phyloP scores from a whole-genome alignment of 2,329 filamentous ascomycete species.

The Penicillium sp. region DNA sequence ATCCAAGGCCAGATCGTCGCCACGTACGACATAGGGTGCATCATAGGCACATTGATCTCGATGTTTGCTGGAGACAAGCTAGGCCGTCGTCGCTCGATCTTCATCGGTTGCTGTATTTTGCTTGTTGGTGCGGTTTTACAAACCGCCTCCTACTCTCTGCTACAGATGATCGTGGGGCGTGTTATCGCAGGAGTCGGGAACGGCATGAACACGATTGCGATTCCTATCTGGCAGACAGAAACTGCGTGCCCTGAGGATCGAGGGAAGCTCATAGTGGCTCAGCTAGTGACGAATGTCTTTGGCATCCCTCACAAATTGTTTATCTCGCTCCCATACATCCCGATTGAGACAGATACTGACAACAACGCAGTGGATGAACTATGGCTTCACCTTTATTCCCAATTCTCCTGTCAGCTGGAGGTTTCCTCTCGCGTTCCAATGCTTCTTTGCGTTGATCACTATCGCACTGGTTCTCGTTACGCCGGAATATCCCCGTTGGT shows the following conservation, averaged over 20 bases:
- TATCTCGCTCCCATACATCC: too few species aligned
- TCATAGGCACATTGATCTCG: slow-evolving; percentile 18
- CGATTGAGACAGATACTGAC: background rate
- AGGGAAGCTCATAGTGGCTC: slow-evolving; percentile 5
- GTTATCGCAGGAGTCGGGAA: slow-evolving; percentile 49
- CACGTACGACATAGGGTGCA: slow-evolving; percentile 23
- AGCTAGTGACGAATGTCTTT: slow-evolving; percentile 6
- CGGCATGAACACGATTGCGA: slow-evolving; percentile 50
- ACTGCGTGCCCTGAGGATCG: slow-evolving; percentile 4
- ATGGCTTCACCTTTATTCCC: slow-evolving; percentile 38
- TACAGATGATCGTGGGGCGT: slow-evolving; percentile 49
- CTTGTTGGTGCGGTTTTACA: slow-evolving; percentile 20
- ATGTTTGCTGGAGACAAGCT: slow-evolving; percentile 19
- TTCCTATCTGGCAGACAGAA: slow-evolving; percentile 46
- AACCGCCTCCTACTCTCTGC: slow-evolving; percentile 20
- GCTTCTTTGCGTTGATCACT: slow-evolving; percentile 18
- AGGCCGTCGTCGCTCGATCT: slow-evolving; percentile 14
- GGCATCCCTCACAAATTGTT: slow-evolving; percentile 19
- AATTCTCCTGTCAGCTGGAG: slow-evolving; percentile 13
- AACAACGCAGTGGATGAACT: slow-evolving; percentile 37
- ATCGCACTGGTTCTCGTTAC: slow-evolving; percentile 23
- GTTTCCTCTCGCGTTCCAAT: slow-evolving; percentile 27
- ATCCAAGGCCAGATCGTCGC: slow-evolving; percentile 23
- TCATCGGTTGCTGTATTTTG: slow-evolving; percentile 16
- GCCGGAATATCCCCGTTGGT: slow-evolving; percentile 29